Percentiles rank a stretch among this genome's conserved stretches.
These are phyloP conservation scores for Monilinia fructigena DNA, from an alignment of 2,329 filamentous ascomycete genomes.

Conservation along the genomic window DNA sequence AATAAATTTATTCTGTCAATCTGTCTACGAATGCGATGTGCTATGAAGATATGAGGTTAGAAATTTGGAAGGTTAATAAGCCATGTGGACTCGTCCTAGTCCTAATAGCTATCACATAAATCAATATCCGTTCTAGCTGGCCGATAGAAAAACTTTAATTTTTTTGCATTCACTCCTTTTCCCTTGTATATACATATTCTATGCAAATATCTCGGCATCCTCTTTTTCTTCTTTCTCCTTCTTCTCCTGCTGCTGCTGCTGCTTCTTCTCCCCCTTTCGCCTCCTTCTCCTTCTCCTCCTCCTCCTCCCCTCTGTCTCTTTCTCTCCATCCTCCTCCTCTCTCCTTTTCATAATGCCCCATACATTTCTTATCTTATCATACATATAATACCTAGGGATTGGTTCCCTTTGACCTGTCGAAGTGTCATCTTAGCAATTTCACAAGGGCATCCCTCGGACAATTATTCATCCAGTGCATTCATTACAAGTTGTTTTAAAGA, in stretches of 20 bases:
- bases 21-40: too few species aligned
- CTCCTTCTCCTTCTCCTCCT: neutral
- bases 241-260: too few species aligned
- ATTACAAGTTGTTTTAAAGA: neutral
- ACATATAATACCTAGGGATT: neutral
- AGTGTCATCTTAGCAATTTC: neutral
- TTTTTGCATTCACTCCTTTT: neutral
- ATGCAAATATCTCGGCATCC: neutral
- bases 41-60: too few species aligned
- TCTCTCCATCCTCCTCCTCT: neutral
- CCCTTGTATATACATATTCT: neutral
- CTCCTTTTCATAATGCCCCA: neutral
- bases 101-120: neutral
- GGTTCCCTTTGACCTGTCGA: conserved; percentile 7
- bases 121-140: conserved; percentile 8
- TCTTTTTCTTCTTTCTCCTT: too few species aligned
- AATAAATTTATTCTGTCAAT: neutral
- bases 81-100: neutral
- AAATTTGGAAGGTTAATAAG: neutral
- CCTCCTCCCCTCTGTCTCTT: neutral
- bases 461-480: neutral
- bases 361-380: neutral
- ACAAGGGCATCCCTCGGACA: neutral
- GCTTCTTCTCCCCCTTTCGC: neutral
- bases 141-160: conserved; percentile 10